These are phyloP conservation scores for Lactifluus rugatus DNA, from an alignment of 768 basidiomycete species.

Conservation along the genomic window DNA sequence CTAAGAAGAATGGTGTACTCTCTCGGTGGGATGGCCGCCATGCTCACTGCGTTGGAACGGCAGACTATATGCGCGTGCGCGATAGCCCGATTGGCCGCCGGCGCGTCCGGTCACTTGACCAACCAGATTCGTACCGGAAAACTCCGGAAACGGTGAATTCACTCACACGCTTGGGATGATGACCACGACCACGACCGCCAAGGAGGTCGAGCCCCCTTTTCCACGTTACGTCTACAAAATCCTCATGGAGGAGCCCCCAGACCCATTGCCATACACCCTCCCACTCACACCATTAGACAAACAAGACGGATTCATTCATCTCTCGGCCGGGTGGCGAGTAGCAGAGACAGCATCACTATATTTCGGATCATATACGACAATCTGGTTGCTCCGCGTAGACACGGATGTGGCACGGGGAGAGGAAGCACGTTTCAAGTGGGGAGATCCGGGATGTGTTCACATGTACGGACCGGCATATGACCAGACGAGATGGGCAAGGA, in stretches of 20 bases:
- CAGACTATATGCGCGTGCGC: too few species aligned
- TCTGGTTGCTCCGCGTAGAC: conserved; percentile 25
- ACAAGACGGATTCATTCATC: conserved; percentile 39
- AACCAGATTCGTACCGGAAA: not conserved
- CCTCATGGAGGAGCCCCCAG: conserved; percentile 26
- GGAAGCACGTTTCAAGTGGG: conserved; percentile 24
- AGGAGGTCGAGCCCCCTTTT: not conserved
- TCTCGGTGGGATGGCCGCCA: conserved; percentile 21
- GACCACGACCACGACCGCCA: not conserved
- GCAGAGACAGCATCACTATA: conserved; percentile 32
- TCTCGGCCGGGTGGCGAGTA: conserved; percentile 32
- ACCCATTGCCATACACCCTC: conserved; percentile 13
- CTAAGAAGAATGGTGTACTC: conserved; percentile 38
- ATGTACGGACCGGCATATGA: conserved; percentile 9
- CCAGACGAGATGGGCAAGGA: not conserved
- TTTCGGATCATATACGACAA: conserved; percentile 25
- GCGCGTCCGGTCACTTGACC: not conserved
- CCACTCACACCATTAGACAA: conserved; percentile 24
- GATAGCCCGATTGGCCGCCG: too few species aligned
- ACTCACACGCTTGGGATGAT: not conserved
- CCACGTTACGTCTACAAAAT: conserved; percentile 33
- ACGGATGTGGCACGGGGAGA: conserved; percentile 19
- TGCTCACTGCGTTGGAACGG: not conserved
- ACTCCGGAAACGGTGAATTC: too few species aligned
- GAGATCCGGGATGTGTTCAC: conserved; percentile 20